Evolutionary conservation across 306 rosid genomes (phyloP), one percentile per base, ranked within the genome.

Genomic region (Trifolium subterraneum): DNA sequence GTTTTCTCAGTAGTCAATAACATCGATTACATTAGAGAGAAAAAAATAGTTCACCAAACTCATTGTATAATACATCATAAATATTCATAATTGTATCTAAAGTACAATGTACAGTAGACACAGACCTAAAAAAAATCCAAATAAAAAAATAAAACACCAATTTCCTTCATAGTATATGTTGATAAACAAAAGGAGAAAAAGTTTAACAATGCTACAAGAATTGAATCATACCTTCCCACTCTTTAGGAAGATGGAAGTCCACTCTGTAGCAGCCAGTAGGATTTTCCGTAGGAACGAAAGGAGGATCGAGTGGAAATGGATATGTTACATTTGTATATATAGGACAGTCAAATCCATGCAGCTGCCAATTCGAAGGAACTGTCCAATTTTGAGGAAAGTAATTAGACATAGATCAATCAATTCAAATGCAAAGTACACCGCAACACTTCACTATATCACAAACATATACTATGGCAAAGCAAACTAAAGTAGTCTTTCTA

Each of bases 281-380:
- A 82, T 94, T 94, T 45, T 87, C 95, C 71, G 8, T 33, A 2
- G 87, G 89, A 80, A 94, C 82, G 25, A 27, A 77, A 33, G 98
- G 98, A 73, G 97, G 98, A 79, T 94, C 85, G 36, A 94, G 45
- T 36, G 97, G 91, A 81, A 94, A 90, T 45, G 98, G 97, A 85
- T 94, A 91, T 4, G 20, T 59, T 8, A 65, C n/a, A 36, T 94
- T 94, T 18, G 98, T 87, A 76, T 94, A 91, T 74, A 94, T 94
- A n/a, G 97, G 98, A 79, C 68, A 51, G 78, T 94, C 98, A 79
- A 86, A 94, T 29, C 97, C 97, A 77, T 90, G 97, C 86, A 91
- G 55, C 79, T 94, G 97, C 98, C 98, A 94, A 84, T 92, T 94
- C 10, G 98, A 91, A 82, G 98, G 98, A 87, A 94, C 98, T 91